Base-by-base conservation (phyloP, 2,329 filamentous ascomycete species). In the Fusarium sp. region DNA sequence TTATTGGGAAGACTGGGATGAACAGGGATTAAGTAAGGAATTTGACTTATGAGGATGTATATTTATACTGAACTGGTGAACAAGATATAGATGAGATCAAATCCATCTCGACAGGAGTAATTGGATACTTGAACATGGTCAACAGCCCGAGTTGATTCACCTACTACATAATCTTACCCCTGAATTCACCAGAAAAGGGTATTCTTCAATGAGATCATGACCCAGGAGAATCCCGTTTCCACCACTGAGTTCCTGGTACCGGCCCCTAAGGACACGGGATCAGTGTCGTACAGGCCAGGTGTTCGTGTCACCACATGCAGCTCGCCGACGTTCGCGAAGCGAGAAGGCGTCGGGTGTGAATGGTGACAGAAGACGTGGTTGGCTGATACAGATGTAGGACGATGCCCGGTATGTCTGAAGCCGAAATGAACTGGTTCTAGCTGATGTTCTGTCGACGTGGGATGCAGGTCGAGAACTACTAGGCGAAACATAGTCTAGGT, bases 261-360 rank as follows among this genome's bases (percentile, higher is more conserved):
- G 42, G 25, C 38, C 35, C 25, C 25, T 44, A 16, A 43, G 32
- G 42, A 61, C 42, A 72, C 23, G 57, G 59, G 42, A 42, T 43
- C 44, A 25, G 23, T 12, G 61, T 74, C 13, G 46, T 65, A 75
- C 75, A 62, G 69, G 54, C 57, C 46, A 60, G 59, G 52, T 64
- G 64, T 64, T 62, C 57, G 70, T 76, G 21, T 53, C 64, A 76
- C 75, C 30, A 61, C 32, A 53, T 72, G 67, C 74, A 74, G 54
- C 53, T 54, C 74, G 50, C 60, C 64, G 59, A 58, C 47, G 57
- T 67, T 66, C 37, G 69, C 64, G 71, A 77, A 77, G 76, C 76
- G 76, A 78, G 69, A 56, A 49, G 56, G 62, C 63, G 63, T 66
- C 68, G 52, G 57, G 52, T 53, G 37, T 44, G 33, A 46, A 72